Base-by-base conservation (phyloP, 371 early-diverging fungal species). In the Syncephalastrum contaminatum region DNA sequence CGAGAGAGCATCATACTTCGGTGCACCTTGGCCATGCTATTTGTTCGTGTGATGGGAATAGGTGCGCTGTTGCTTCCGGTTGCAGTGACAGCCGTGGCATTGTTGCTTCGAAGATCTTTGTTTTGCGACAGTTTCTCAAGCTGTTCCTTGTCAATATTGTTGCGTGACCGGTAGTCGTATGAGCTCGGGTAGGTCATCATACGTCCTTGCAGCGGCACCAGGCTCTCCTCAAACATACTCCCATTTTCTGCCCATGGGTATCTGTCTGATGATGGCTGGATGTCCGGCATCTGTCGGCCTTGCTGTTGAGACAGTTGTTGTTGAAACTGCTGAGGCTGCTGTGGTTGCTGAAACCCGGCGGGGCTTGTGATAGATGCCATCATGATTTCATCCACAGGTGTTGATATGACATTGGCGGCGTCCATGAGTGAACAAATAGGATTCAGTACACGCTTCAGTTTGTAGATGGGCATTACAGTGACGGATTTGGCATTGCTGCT, bases 71-170 rank as follows among this genome's bases (percentile, higher is more conserved):
- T n/a, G 16, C 13, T 16, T 43, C 7, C 21, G 30, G 14, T 58
- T 43, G 48, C 25, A 43, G 7, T 41, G 48, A 41, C 24, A 48
- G 19, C 27, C 25, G 22, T 41, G 48, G 24, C 15, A 4, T 12
- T 51, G 10, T 46, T 43, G 40, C 36, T 36, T n/a, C 51, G 43
- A 2, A 56, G 50, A 56, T 61, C 52, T 18, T 56, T 56, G 49
- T 56, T 55, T 25, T 27, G 51, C 13, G 62, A 56, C 6, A 61
- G 41, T 43, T 61, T 61, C 22, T 61, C 52, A 14, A 61, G 48
- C 30, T 61, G 62, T 41, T 61, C 62, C 2, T 53, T 51, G 43
- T 61, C 62, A 52, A 61, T 61, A 25, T 61, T 53, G 16, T 56
- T 56, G 12, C 62, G 58, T 10, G 36, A 30, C 12, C 36, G 36